Percentiles rank a stretch among this genome's conserved stretches.
Evolutionary conservation across 352 stramenopile species (phyloP).

Genomic region (Globisporangium lucens): DNA sequence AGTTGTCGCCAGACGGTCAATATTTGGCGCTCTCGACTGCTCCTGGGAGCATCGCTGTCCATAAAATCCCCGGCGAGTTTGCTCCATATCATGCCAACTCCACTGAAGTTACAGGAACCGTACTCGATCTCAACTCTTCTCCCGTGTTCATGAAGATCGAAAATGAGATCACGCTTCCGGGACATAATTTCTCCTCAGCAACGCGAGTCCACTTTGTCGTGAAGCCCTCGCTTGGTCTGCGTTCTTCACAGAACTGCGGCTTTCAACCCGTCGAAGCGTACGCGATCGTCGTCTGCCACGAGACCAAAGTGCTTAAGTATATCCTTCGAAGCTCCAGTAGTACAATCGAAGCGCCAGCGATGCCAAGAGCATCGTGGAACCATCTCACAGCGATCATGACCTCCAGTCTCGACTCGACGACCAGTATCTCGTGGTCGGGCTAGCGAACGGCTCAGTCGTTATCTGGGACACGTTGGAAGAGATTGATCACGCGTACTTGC

Average conservation of each 20-base stretch:
- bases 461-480: conserved; percentile 59
- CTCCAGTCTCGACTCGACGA: conserved; percentile 37
- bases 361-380: conserved; percentile 23
- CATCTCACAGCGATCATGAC: conserved; percentile 39
- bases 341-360: neutral
- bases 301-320: conserved; percentile 36
- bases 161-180: neutral
- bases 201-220: conserved; percentile 8
- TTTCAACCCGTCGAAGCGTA: conserved; percentile 16
- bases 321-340: conserved; percentile 13
- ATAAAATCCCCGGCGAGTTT: neutral
- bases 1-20: conserved; percentile 27
- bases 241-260: neutral
- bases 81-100: neutral
- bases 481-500: conserved; percentile 32
- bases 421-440: conserved; percentile 45
- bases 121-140: conserved; percentile 9
- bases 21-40: conserved; percentile 22
- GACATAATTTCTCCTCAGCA: neutral
- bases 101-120: neutral
- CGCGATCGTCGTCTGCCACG: conserved; percentile 32
- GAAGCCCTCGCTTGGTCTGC: neutral
- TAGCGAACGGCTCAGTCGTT: conserved; percentile 40
- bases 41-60: conserved; percentile 9
- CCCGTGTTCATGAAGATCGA: conserved; percentile 12